A percentile compares a stretch with the other conserved stretches of the same genome.
These are phyloP conservation scores for Plasmodium inui DNA, from an alignment of 169 alveolate species.

Conservation along the genomic window DNA sequence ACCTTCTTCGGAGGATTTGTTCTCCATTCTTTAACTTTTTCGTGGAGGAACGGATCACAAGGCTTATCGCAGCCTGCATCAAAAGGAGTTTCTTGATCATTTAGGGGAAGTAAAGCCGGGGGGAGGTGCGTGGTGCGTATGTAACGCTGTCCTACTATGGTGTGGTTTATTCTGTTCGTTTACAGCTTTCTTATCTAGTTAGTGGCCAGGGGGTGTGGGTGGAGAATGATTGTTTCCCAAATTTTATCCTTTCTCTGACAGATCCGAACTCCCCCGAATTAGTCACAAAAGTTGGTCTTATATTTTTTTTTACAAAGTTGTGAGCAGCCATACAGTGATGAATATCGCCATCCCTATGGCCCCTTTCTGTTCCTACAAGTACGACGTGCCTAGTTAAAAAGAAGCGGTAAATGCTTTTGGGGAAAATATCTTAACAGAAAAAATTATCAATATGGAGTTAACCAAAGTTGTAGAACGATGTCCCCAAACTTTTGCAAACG, in stretches of 20 bases:
- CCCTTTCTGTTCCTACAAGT: not conserved
- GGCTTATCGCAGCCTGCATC: conserved; percentile 6
- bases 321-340: not conserved
- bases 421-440: not conserved
- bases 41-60: conserved; percentile 7
- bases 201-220: not conserved
- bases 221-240: not conserved
- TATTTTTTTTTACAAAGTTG: not conserved
- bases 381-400: not conserved
- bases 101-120: not conserved
- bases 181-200: not conserved
- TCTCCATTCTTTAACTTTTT: conserved; percentile 34
- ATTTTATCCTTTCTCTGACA: not conserved
- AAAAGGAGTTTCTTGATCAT: conserved; percentile 27
- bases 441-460: not conserved
- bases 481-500: not conserved
- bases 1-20: not conserved
- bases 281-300: not conserved
- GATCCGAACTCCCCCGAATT: not conserved
- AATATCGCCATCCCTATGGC: not conserved
- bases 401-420: not conserved
- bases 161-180: not conserved
- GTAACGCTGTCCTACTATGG: not conserved
- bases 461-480: not conserved
- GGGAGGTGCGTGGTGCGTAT: not conserved